These are phyloP conservation scores for Calocera viscosa DNA, from an alignment of 768 basidiomycete genomes.

Conservation along the genomic window DNA sequence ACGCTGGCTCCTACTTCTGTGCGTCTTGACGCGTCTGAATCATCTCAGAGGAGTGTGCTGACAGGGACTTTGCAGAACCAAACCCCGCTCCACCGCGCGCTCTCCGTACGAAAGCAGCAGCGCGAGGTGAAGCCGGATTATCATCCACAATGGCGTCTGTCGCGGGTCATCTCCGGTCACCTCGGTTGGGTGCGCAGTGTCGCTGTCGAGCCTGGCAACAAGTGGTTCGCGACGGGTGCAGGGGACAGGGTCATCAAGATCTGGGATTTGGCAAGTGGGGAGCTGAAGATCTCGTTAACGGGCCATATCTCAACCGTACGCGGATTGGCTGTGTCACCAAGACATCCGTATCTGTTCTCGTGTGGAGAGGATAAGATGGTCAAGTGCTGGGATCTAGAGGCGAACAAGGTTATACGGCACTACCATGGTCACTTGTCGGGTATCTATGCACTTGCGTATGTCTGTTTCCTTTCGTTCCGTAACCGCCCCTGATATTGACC, in stretches of 20 bases:
- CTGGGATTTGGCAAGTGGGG: slow-evolving; percentile 96
- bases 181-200: slow-evolving; percentile 94
- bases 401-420: slow-evolving; percentile 97
- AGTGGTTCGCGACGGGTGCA: slow-evolving; percentile 97
- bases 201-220: slow-evolving; percentile 93
- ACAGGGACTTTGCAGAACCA: slow-evolving; percentile 19
- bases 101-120: slow-evolving; percentile 84
- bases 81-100: slow-evolving; percentile 67
- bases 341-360: slow-evolving; percentile 95
- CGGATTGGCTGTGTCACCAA: slow-evolving; percentile 78
- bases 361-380: slow-evolving; percentile 99
- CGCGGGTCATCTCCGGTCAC: slow-evolving; percentile 94
- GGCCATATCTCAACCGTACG: slow-evolving; percentile 96
- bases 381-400: slow-evolving; percentile 98
- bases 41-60: not conserved
- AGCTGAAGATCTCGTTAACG: slow-evolving; percentile 88
- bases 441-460: slow-evolving; percentile 69
- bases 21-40: not conserved
- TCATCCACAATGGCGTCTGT: slow-evolving; percentile 91
- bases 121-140: slow-evolving; percentile 90
- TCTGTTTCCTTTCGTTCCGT: not conserved
- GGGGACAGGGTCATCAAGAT: slow-evolving; percentile 98
- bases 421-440: slow-evolving; percentile 98
- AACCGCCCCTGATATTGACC: not conserved
- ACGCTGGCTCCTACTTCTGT: not conserved